These are phyloP conservation scores for Takakia lepidozioides DNA, from an alignment of 225 moss, liverwort and hornwort species.

Conservation along the genomic window DNA sequence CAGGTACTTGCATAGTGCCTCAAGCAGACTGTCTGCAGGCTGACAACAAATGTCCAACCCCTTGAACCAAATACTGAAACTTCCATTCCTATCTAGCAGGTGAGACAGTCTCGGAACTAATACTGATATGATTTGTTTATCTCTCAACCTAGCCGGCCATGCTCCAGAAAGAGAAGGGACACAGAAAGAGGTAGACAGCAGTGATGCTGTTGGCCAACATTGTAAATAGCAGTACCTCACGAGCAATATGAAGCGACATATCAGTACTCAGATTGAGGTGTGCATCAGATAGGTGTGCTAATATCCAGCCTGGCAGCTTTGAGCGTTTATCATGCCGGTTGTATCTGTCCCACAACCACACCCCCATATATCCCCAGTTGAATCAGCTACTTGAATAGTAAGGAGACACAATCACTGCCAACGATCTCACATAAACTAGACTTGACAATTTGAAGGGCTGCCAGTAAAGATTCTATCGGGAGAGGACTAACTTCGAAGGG, in stretches of 20 bases:
- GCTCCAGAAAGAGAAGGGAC: not conserved
- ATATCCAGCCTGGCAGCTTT: conserved; percentile 96
- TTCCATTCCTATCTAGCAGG: not conserved
- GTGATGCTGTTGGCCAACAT: not conserved
- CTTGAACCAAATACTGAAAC: not conserved
- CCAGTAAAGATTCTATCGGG: too few relatives aligned
- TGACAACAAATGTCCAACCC: too few relatives aligned
- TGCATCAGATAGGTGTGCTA: conserved; percentile 89
- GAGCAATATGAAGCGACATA: conserved; percentile 95
- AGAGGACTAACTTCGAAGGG: too few relatives aligned
- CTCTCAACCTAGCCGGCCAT: too few relatives aligned
- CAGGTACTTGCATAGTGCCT: too few relatives aligned
- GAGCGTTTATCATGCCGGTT: conserved; percentile 99
- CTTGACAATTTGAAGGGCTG: too few relatives aligned
- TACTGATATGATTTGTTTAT: not conserved
- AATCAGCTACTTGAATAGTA: too few relatives aligned
- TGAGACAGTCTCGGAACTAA: not conserved
- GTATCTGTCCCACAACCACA: conserved; percentile 40
- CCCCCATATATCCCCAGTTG: too few relatives aligned
- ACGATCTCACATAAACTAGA: too few relatives aligned
- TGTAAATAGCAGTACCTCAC: conserved; percentile 56
- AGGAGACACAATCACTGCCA: too few relatives aligned
- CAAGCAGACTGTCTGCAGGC: too few relatives aligned
- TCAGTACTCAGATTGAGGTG: conserved; percentile 98
- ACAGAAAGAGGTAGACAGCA: not conserved